A percentile compares a stretch with the other conserved stretches of the same genome.
Conservation (phyloP, 352 stramenopile genomes). For the Pythium myriotylum region DNA sequence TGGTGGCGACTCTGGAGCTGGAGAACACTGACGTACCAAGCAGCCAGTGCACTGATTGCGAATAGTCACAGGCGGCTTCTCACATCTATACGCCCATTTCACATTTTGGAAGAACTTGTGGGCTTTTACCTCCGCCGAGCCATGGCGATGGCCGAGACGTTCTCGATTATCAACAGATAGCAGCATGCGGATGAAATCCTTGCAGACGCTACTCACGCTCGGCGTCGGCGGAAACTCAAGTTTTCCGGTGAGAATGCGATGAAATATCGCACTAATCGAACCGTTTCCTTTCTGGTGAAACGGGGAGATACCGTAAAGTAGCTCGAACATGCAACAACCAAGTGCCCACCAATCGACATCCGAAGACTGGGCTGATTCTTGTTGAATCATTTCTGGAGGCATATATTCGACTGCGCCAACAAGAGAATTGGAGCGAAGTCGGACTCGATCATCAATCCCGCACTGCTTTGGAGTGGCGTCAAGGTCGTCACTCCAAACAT, state of each 20-base stretch:
- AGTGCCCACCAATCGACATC: conserved; percentile 82
- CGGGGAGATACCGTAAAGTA: conserved; percentile 64
- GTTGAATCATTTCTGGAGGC: conserved; percentile 80
- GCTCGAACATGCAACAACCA: conserved; percentile 75
- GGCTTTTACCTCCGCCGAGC: conserved; percentile 35
- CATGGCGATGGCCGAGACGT: conserved; percentile 34
- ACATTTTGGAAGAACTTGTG: conserved; percentile 35
- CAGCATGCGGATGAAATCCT: conserved; percentile 33
- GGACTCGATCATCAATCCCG: conserved; percentile 70
- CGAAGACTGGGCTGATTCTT: conserved; percentile 26
- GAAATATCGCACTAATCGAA: conserved; percentile 50
- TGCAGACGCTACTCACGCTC: conserved; percentile 26
- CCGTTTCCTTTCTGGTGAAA: conserved; percentile 36
- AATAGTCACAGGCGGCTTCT: conserved; percentile 13
- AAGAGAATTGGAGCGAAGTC: conserved; percentile 79
- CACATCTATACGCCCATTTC: conserved; percentile 31
- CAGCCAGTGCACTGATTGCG: background rate
- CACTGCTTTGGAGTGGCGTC: background rate
- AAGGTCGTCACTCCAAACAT: background rate
- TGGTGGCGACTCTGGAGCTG: no score
- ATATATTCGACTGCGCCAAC: conserved; percentile 84
- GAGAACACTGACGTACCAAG: no score
- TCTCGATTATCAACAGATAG: conserved; percentile 22
- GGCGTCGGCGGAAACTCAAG: conserved; percentile 42
- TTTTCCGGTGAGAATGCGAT: conserved; percentile 43